phyloP scores from a whole-genome alignment of 139 green algal genomes.

The Dunaliella sp. region DNA sequence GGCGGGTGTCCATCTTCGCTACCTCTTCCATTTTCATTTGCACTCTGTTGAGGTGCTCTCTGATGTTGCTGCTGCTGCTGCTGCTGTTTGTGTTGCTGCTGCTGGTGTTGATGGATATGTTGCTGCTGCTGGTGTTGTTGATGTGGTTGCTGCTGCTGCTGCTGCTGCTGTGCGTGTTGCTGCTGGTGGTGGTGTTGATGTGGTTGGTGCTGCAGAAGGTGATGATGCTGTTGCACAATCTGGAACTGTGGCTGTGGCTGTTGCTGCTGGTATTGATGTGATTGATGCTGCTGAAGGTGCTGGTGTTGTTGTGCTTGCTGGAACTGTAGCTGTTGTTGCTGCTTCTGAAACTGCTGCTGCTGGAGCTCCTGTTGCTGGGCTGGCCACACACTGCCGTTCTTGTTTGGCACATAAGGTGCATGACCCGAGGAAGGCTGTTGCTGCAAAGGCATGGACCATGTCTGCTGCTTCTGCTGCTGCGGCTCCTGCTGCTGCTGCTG shows the following conservation, averaged over 20 bases:
- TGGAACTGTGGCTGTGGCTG: neutral
- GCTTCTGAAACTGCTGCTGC: neutral
- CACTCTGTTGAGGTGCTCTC: neutral
- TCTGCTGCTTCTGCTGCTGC: neutral
- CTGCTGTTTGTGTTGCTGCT: neutral
- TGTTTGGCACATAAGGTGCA: neutral
- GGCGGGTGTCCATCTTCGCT: neutral
- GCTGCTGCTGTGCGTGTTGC: neutral
- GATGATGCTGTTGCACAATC: neutral
- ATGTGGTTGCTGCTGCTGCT: conserved; percentile 3
- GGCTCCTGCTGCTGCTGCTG: neutral
- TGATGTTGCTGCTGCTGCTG: conserved; percentile 9
- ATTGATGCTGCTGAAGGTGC: neutral
- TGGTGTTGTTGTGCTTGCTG: neutral
- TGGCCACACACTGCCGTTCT: neutral
- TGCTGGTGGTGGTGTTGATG: no score
- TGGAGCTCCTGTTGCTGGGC: neutral
- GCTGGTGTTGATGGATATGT: neutral
- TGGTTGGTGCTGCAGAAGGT: neutral
- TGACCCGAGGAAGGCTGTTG: neutral
- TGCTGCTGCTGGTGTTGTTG: neutral
- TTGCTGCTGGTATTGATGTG: no score
- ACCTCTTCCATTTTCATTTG: neutral
- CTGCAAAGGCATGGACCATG: neutral
- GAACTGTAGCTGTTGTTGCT: neutral